Evolutionary conservation across 495 filamentous ascomycete genomes (phyloP), one percentile per base, ranked within the genome.

Genomic region (Xylaria castorea): DNA sequence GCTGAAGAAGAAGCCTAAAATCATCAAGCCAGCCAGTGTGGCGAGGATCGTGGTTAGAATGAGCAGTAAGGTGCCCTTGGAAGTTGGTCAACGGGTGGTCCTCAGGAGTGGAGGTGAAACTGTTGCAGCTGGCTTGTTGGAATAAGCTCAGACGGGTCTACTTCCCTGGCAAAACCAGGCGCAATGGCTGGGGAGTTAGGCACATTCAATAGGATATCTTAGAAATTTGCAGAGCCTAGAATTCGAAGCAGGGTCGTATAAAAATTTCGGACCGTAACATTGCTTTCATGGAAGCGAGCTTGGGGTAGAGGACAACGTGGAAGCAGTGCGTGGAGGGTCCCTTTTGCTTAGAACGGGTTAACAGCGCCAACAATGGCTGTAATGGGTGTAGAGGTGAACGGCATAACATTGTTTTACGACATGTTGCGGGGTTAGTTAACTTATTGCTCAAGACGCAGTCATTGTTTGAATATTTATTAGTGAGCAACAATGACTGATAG

Each of bases 61-160:
- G 84, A 91, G 92, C 46, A 83, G 86, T 27, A 89, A 90, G 66
- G 90, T 94, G 67, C 94, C 95, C 22, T 77, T 98, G 40, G 95
- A 97, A 80, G 86, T 85, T 2, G 92, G 92, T 2, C 90, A 89
- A 50, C 86, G 92, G 76, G 89, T 98, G 63, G 91, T 98, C n/a
- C 79, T 99, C 46, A 85, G 96, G 68, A 89, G 87, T 66, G 90
- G 88, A 64, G 95, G 95, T 7, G 86, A 92, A 66, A 98, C 95
- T 38, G 85, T 98, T 48, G 95, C 94, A 7, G 95, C 94, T 40
- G 95, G 95, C 27, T 84, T 97, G 73, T 80, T 97, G 72, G 94
- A 96, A 79, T 71, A 16, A 65, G 25, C 18, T 14, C 53, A 14
- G 51, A 57, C 58, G 20, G 48, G 11, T 27, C 22, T 27, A 53